Conservation (phyloP, 2,329 filamentous ascomycete genomes). For the Trichophyton rubrum region DNA sequence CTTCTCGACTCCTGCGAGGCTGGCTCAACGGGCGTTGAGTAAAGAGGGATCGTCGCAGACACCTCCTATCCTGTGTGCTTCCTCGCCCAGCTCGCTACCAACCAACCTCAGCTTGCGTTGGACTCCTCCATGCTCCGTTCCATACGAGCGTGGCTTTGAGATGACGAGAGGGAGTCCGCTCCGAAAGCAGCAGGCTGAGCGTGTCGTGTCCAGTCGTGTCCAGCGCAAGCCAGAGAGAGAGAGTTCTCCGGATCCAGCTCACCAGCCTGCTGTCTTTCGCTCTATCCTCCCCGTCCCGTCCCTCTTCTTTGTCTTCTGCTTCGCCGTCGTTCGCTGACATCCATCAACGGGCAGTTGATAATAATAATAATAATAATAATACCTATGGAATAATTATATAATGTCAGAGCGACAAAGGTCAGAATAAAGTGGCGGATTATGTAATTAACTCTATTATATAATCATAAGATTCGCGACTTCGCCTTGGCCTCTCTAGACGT, state of each 20-base stretch:
- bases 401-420: no score
- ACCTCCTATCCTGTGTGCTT: not conserved
- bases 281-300: not conserved
- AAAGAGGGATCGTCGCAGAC: not conserved
- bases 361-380: no score
- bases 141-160: not conserved
- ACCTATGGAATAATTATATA: no score
- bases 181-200: not conserved
- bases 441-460: not conserved
- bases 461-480: not conserved
- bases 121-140: not conserved
- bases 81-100: no score
- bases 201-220: not conserved
- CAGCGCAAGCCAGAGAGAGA: not conserved
- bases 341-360: no score
- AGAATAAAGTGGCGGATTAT: not conserved
- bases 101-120: not conserved
- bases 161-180: not conserved
- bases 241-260: not conserved
- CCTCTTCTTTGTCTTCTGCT: not conserved
- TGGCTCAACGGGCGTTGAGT: not conserved
- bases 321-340: no score
- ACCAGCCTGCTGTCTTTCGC: not conserved
- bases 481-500: not conserved
- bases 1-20: not conserved